Conservation (phyloP, 2,329 filamentous ascomycete species). For the Samsoniella hepiali region DNA sequence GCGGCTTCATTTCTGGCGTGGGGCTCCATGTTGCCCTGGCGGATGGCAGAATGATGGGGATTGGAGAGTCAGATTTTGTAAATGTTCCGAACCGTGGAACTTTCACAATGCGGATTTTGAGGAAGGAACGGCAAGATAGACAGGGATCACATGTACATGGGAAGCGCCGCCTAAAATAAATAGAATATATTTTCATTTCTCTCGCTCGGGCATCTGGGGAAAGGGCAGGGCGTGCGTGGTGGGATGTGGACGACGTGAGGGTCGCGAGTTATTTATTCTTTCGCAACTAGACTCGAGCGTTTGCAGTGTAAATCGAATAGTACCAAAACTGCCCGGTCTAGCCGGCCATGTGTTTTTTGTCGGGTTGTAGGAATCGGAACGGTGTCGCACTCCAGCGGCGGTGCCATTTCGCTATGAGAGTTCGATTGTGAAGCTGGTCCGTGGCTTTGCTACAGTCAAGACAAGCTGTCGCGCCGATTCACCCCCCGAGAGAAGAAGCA, state of each 20-base stretch:
- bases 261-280: neutral
- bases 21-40: too few relatives aligned
- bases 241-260: neutral
- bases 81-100: neutral
- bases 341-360: neutral
- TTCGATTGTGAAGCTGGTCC: neutral
- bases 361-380: neutral
- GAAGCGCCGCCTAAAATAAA: slow-evolving; percentile 1
- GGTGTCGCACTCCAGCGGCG: neutral
- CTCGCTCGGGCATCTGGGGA: neutral
- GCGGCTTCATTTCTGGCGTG: too few relatives aligned
- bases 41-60: too few relatives aligned
- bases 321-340: neutral
- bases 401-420: neutral
- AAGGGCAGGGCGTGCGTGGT: neutral
- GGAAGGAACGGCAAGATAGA: neutral
- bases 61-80: too few relatives aligned
- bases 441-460: neutral
- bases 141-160: slow-evolving; percentile 2
- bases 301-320: neutral
- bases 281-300: neutral
- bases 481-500: neutral
- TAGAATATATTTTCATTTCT: neutral
- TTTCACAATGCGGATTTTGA: neutral
- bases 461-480: neutral